Base-by-base conservation (phyloP, 2,329 filamentous ascomycete species). In the Neophaeococcomyces aloes region DNA sequence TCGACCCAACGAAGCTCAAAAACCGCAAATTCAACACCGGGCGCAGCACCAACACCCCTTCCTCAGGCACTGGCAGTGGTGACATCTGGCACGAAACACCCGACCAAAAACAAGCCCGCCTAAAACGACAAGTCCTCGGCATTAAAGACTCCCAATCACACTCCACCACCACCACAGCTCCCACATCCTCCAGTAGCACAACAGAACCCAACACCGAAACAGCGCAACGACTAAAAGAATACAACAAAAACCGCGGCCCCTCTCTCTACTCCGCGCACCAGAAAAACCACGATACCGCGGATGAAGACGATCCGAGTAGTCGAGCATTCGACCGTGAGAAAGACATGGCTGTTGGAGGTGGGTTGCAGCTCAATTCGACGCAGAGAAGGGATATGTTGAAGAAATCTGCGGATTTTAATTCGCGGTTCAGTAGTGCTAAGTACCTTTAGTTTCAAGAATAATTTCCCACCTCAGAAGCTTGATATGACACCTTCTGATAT, bases 261-360 rank as follows among this genome's bases (percentile, higher is more conserved):
- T 79, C 72, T 48, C 64, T 82, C 34, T 75, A 76, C 50, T 75
- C 79, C 19, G 69, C 78, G 51, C 75, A 80, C 54, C 69, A 69
- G 51, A 57, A 65, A 30, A 59, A 53, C 47, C 62, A 59, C 29
- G 65, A 59, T 5, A 68, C 74, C 14, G 78, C 80, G 49, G 78
- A 86, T 50, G 85, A 91, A 17, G 89, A 95, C 63, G 88, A 96
- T 59, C 89, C 91, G 1, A 94, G 86, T 62, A 82, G 83, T 63
- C 73, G 89, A 48, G 82, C 78, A 0, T 96, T 96, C 64, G 86
- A 95, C 65, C 75, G 79, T 50, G 86, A 95, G 62, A 96, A 95
- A 67, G 91, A 96, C 61, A 94, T 96, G 78, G 82, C 78, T 30
- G 66, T 85, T 2, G 81, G n/a, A n/a, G n/a, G n/a, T n/a, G n/a